Base-by-base conservation (phyloP, 352 stramenopile species). In the Globisporangium ultimum region DNA sequence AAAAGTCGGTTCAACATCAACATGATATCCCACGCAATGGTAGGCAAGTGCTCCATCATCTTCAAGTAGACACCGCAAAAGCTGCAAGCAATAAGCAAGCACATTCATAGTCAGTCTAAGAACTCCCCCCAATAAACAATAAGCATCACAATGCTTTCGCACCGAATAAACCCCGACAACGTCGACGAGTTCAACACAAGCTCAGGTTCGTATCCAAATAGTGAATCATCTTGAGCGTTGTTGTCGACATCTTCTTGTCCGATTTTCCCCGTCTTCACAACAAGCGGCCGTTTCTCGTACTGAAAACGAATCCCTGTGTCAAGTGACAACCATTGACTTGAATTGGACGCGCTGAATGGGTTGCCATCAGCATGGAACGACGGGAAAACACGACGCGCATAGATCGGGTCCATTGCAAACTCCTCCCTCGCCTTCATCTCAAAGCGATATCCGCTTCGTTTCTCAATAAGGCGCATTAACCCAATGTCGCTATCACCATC, bases 11-110 rank as follows among this genome's bases (percentile, higher is more conserved):
- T 82, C n/a, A 95, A 68, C 51, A 76, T 71, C 34, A 77, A 59
- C 60, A 91, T 87, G 20, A 83, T 65, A 34, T 93, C 79, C 76
- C 79, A 91, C 14, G 72, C 64, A 24, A 90, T 76, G 34, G 88
- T 72, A 13, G 84, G 84, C 46, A 95, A 54, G 28, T 93, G 70
- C 54, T 93, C 70, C 84, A 95, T 93, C 72, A 93, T 91, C 70
- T 95, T 95, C 47, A 95, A 53, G 50, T 95, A 93, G 11, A 91
- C 72, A 38, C 86, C 86, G 32, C 80, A 91, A 32, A 95, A 73
- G 0, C 85, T 93, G 60, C 41, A 51, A 45, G 13, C 49, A 17
- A 51, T 13, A 43, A 22, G 41, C 15, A 53, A 41, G 38, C 41
- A 0, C 9, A 17, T 13, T 13, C 4, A 48, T 6, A 21, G 8